These are phyloP conservation scores for Corylus heterophylla DNA, from an alignment of 306 rosid genomes.

Conservation along the genomic window DNA sequence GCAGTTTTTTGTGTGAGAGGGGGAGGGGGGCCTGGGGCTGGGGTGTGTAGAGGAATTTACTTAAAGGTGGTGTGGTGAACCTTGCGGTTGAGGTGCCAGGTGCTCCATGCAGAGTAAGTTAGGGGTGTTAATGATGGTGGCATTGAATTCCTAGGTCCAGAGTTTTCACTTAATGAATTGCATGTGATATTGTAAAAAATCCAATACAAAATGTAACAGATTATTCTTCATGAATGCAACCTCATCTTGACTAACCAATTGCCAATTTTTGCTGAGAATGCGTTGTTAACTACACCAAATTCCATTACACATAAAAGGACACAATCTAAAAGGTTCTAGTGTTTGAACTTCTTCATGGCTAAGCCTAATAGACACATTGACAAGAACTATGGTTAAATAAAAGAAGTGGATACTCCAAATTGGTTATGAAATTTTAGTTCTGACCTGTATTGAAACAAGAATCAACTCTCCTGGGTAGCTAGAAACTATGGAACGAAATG, in stretches of 20 bases:
- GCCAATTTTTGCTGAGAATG: neutral
- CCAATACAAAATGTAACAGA: neutral
- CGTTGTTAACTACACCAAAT: neutral
- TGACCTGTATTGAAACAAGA: constrained; percentile 86
- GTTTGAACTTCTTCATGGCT: neutral
- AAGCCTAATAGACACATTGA: constrained; percentile 3
- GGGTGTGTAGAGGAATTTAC: no score
- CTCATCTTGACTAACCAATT: neutral
- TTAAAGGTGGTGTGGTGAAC: no score
- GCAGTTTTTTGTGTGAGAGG: no score
- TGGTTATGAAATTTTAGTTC: constrained; percentile 14
- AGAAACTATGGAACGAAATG: constrained; percentile 72
- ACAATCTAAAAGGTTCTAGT: neutral
- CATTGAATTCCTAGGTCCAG: neutral
- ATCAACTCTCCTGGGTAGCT: constrained; percentile 73
- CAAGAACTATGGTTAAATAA: neutral
- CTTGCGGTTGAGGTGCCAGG: neutral
- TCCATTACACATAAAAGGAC: neutral
- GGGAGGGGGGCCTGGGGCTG: no score
- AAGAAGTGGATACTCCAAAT: constrained; percentile 17
- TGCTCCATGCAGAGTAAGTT: neutral
- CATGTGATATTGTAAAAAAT: neutral
- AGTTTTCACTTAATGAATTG: neutral
- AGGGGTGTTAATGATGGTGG: neutral
- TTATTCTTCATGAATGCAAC: constrained; percentile 1